These are phyloP conservation scores for Malus hybrid DNA, from an alignment of 331 rosid genomes.

Conservation along the genomic window DNA sequence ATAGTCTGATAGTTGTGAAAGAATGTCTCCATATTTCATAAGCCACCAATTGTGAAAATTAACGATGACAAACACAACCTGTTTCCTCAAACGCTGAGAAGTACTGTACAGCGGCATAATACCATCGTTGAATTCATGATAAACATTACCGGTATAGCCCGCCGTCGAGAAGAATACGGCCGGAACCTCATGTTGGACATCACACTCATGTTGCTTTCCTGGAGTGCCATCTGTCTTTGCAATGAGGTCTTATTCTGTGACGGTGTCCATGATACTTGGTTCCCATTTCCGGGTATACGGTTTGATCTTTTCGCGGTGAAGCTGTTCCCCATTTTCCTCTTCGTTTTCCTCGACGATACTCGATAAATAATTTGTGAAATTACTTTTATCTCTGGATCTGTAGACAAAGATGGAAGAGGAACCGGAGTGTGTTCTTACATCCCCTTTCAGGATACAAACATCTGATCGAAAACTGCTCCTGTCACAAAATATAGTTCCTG, in stretches of 20 bases:
- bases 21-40: constrained; percentile 64
- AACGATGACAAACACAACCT: constrained; percentile 78
- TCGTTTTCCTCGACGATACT: not conserved
- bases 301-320: constrained; percentile 56
- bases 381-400: not conserved
- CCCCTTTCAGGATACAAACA: constrained; percentile 82
- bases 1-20: constrained; percentile 63
- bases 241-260: constrained; percentile 52
- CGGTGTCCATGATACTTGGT: constrained; percentile 52
- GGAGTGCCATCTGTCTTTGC: constrained; percentile 27
- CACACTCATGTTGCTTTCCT: constrained; percentile 29
- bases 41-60: constrained; percentile 92
- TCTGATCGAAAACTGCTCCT: constrained; percentile 74
- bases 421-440: constrained; percentile 55
- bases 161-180: constrained; percentile 87
- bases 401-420: constrained; percentile 68
- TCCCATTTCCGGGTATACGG: constrained; percentile 97
- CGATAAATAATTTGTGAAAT: constrained; percentile 17
- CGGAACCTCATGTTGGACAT: constrained; percentile 69
- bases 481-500: constrained; percentile 79
- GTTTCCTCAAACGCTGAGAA: constrained; percentile 58
- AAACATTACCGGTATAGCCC: constrained; percentile 87
- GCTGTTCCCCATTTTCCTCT: constrained; percentile 1
- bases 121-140: constrained; percentile 94
- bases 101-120: constrained; percentile 70